These are phyloP conservation scores for Cytospora paraplurivora DNA, from an alignment of 2,329 filamentous ascomycete species.

Conservation along the genomic window DNA sequence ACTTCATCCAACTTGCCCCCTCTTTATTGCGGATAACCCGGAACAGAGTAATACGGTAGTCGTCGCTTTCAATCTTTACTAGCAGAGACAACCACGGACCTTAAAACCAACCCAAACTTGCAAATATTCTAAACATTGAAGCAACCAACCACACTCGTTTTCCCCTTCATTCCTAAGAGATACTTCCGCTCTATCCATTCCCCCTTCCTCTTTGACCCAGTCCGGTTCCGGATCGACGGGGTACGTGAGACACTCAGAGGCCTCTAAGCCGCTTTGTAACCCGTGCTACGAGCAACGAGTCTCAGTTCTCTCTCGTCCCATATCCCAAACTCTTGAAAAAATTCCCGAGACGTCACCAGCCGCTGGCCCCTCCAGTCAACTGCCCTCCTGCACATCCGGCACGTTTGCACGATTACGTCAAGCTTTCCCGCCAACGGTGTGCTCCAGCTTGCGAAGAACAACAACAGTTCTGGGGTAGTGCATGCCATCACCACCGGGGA, in stretches of 20 bases:
- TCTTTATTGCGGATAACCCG: background rate
- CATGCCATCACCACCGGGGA: background rate
- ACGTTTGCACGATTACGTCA: no score
- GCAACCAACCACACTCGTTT: constrained; percentile 2
- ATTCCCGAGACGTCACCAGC: background rate
- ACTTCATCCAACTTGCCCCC: background rate
- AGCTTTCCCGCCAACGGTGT: background rate
- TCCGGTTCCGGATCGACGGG: constrained; percentile 19
- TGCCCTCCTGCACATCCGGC: background rate
- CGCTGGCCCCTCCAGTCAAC: background rate
- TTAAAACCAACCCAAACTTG: background rate
- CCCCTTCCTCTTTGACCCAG: background rate
- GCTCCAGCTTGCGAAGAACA: background rate
- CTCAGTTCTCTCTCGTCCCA: constrained; percentile 23
- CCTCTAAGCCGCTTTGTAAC: constrained; percentile 28
- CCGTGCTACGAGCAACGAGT: constrained; percentile 32
- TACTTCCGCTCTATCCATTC: background rate
- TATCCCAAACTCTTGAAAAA: constrained; percentile 8
- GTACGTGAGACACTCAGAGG: constrained; percentile 37
- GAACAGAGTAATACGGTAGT: background rate
- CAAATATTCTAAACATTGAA: background rate
- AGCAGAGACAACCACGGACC: background rate
- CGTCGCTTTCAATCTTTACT: constrained; percentile 4
- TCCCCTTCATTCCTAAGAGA: background rate
- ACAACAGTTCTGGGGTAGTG: background rate